A percentile compares a stretch with the other conserved stretches of the same genome.
Evolutionary conservation across 163 green algal genomes (phyloP).

Genomic region (Scenedesmus sp.): DNA sequence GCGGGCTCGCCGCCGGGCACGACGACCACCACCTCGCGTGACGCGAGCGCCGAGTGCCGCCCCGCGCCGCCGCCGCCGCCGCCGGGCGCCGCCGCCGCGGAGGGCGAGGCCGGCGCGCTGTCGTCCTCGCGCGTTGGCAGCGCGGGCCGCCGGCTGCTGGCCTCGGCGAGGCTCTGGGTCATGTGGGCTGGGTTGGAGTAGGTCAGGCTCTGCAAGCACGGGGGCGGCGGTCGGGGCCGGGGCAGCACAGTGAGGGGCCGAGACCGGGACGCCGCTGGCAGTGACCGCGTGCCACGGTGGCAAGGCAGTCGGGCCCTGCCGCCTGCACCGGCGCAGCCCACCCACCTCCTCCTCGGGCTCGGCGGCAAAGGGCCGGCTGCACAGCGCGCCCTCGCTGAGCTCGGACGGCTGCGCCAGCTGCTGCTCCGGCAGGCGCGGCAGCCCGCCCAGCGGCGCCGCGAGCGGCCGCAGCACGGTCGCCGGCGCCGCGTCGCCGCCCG

Average conservation of each 20-base stretch:
- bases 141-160: constrained; percentile 17
- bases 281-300: background rate
- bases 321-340: background rate
- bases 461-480: too few relatives aligned
- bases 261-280: background rate
- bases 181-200: constrained; percentile 35
- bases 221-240: too few relatives aligned
- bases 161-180: constrained; percentile 26
- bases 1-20: too few relatives aligned
- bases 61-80: too few relatives aligned
- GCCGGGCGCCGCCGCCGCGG: background rate
- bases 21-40: too few relatives aligned
- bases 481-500: background rate
- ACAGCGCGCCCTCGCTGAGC: background rate
- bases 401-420: constrained; percentile 18
- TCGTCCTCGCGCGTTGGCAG: constrained; percentile 28
- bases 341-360: constrained; percentile 22
- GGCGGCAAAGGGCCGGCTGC: constrained; percentile 11
- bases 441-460: too few relatives aligned
- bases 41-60: too few relatives aligned
- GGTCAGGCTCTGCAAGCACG: constrained; percentile 29
- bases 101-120: background rate
- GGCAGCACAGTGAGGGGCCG: background rate
- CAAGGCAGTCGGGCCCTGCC: background rate
- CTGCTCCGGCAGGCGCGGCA: constrained; percentile 4